Evolutionary conservation across 2,329 filamentous ascomycete genomes (phyloP).

Genomic region (Shiraia sp.): DNA sequence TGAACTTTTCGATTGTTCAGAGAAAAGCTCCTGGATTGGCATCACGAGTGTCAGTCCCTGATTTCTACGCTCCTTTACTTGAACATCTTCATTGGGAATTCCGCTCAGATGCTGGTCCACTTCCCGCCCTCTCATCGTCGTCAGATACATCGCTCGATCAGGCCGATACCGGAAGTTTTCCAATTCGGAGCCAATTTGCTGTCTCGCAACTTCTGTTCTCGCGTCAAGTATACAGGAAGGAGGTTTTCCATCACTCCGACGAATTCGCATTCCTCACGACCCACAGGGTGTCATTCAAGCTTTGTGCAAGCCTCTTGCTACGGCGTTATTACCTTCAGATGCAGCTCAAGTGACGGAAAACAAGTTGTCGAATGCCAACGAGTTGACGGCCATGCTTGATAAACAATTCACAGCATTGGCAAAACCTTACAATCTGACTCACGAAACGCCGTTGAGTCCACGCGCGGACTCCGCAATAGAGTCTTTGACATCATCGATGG

Average conservation of each 20-base stretch:
- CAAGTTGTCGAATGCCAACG: conserved; percentile 4
- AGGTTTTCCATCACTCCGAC: conserved; percentile 65
- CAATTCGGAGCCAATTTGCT: conserved; percentile 49
- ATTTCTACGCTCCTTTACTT: conserved; percentile 55
- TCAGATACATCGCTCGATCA: not conserved
- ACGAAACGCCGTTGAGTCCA: conserved; percentile 2
- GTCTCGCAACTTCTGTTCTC: conserved; percentile 64
- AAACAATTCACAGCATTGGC: conserved; percentile 1
- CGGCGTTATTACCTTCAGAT: conserved; percentile 53
- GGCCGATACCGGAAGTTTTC: conserved; percentile 9
- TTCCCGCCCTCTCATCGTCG: conserved; percentile 12
- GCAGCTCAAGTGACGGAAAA: conserved; percentile 19
- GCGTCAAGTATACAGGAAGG: conserved; percentile 63
- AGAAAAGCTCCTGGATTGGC: conserved; percentile 52
- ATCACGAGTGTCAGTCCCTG: conserved; percentile 48
- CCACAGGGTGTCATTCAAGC: conserved; percentile 70
- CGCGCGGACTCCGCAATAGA: conserved; percentile 27
- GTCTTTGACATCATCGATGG: conserved; percentile 9
- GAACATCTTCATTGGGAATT: conserved; percentile 65
- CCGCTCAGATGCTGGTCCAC: conserved; percentile 29
- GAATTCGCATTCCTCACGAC: conserved; percentile 68
- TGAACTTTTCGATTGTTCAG: conserved; percentile 58
- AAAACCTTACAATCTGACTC: conserved; percentile 1
- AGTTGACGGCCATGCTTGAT: not conserved
- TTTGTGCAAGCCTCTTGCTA: conserved; percentile 66